Base-by-base conservation (phyloP, 352 stramenopile species). In the Globisporangium barbulae region DNA sequence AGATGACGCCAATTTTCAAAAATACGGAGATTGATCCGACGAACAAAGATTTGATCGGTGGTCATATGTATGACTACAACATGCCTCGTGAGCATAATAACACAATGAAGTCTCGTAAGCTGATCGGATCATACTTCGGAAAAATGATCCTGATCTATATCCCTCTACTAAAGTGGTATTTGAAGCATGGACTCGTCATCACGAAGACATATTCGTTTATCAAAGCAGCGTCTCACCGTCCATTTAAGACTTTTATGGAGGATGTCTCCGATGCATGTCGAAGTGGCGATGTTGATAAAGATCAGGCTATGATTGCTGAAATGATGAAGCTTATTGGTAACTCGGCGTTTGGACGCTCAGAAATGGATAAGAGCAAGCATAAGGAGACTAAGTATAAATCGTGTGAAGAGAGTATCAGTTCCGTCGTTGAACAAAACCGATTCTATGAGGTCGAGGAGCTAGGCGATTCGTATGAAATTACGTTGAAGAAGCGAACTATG, bases 1-100 rank as follows among this genome's bases (percentile, higher is more conserved):
- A 81, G 41, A 78, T 78, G 67, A 69, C 59, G 5, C 65, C 70
- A 7, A 76, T 78, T 7, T 81, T 78, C 33, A 81, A 81, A n/a
- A 78, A 78, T 15, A 59, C 45, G 1, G 22, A 62, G 17, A 74
- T 78, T 44, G 65, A 75, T 37, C 53, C 44, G 21, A 53, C 13
- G n/a, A 49, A 67, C 58, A 17, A 59, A 13, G 17, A 49, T n/a
- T 9, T 76, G 3, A 67, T 81, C 53, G 70, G 70, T n/a, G 21
- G 70, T 1, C 63, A 72, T 55, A 81, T 81, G 70, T 70, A 48
- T 56, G 61, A 72, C 0, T 62, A 71, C 50, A 74, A 73, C 22
- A 6, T 44, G 25, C 33, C 47, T n/a, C 22, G 8, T 9, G 22
- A 53, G 6, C 28, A 31, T 31, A 30, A 31, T 39, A 53, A 22